Percentiles rank a stretch among this genome's conserved stretches.
These are phyloP conservation scores for Globisporangium parvum DNA, from an alignment of 352 stramenopile genomes.

Conservation along the genomic window DNA sequence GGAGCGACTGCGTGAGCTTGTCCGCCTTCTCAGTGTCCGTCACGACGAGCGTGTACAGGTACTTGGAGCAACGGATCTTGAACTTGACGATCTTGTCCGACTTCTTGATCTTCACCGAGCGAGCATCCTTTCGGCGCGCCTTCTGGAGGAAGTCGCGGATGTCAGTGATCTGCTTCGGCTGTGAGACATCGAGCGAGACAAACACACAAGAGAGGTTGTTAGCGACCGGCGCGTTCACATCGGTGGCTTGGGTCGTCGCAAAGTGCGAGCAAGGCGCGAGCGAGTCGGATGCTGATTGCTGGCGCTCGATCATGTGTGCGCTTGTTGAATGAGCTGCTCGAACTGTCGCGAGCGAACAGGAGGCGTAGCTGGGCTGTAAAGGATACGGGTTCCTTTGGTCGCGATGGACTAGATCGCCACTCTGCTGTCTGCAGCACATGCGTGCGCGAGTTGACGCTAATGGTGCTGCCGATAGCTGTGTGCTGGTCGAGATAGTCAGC, in stretches of 20 bases:
- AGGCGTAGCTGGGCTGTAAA: too few species aligned
- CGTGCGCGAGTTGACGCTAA: too few species aligned
- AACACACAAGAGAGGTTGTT: conserved; percentile 3
- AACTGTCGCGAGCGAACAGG: not conserved
- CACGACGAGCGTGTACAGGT: conserved; percentile 99
- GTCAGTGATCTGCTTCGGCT: conserved; percentile 99
- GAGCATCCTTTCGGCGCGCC: conserved; percentile 95
- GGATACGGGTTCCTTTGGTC: too few species aligned
- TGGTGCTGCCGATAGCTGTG: too few species aligned
- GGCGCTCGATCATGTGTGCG: too few species aligned
- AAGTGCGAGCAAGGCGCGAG: not conserved
- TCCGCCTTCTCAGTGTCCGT: conserved; percentile 98
- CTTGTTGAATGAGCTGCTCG: not conserved
- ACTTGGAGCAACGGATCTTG: conserved; percentile 99
- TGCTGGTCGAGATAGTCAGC: too few species aligned
- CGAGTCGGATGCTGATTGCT: too few species aligned
- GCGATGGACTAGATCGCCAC: too few species aligned
- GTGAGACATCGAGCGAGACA: conserved; percentile 9
- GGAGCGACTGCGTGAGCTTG: conserved; percentile 99
- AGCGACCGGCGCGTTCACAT: not conserved
- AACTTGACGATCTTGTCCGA: conserved; percentile 97
- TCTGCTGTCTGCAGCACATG: too few species aligned
- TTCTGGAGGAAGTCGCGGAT: conserved; percentile 99
- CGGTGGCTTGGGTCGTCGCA: too few species aligned
- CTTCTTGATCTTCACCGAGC: conserved; percentile 99